Evolutionary conservation across 202 grass and related monocot genomes (phyloP), one percentile per base, ranked within the genome.

Genomic region (Saccharum hybrid): DNA sequence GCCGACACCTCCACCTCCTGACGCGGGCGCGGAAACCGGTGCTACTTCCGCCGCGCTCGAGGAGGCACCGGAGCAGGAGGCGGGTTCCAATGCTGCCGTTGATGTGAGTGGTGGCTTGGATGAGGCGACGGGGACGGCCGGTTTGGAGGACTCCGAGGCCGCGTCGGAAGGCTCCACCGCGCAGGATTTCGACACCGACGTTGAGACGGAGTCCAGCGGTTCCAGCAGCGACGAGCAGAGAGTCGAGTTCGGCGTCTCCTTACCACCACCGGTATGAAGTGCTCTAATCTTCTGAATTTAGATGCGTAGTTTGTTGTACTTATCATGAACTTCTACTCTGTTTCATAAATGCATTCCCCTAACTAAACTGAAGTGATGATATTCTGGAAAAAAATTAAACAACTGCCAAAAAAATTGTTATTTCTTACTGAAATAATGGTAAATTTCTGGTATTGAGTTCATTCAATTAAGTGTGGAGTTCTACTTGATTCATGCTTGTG

Each of bases 171-270:
- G 73, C 38, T 93, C 94, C 67, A 86, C 66, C 74, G 16, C 22
- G 48, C 75, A 73, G 23, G 84, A 94, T 81, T 77, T 72, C 15
- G 68, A 90, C 68, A 86, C 61, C 12, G 82, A 86, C 75, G 66
- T 57, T 6, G 86, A 85, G 63, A 75, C 85, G 9, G 92, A 91
- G 82, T 91, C 85, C 1, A 91, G 81, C 77, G 14, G 49, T 34
- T 93, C 88, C 67, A 91, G 73, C 48, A 21, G n/a, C 72, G 92
- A 87, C 73, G 92, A 94, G 52, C 82, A 88, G 21, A 77, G 34
- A 15, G 51, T 74, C 5, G 79, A 68, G 21, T 75, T 84, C 61
- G 76, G 30, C 30, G 37, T 69, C 22, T 54, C 68, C 60, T 73
- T 52, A 13, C 86, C 80, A 26, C 4, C 86, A 34, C 49, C 66